Evolutionary conservation across 495 filamentous ascomycete species (phyloP).

Genomic region (Penicillium bialowiezense): DNA sequence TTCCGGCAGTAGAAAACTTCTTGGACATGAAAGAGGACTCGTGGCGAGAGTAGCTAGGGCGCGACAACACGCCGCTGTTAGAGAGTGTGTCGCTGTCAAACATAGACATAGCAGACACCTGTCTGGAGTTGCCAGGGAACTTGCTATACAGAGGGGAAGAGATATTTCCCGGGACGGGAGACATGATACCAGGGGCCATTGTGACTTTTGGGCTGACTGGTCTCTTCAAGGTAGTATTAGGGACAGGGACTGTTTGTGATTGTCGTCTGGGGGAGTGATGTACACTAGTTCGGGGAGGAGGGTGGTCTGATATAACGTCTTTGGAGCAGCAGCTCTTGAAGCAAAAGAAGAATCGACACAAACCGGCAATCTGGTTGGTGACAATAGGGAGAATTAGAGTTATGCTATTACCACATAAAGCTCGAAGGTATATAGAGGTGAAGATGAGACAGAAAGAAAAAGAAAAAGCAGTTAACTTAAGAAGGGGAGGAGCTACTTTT

Average conservation of each 20-base stretch:
- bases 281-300: constrained; percentile 9
- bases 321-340: constrained; percentile 24
- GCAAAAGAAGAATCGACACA: constrained; percentile 20
- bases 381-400: not conserved
- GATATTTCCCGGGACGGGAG: constrained; percentile 21
- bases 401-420: constrained; percentile 1
- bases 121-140: constrained; percentile 13
- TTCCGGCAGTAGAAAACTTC: constrained; percentile 17
- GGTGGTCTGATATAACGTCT: constrained; percentile 11
- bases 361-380: constrained; percentile 11
- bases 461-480: not conserved
- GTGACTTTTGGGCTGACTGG: not conserved
- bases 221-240: constrained; percentile 1
- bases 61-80: constrained; percentile 19
- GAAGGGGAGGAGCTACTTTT: constrained; percentile 4
- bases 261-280: not conserved
- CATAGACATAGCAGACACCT: constrained; percentile 18
- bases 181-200: constrained; percentile 24
- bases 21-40: constrained; percentile 16
- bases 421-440: not conserved
- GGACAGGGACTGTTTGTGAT: constrained; percentile 8
- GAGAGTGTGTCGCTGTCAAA: constrained; percentile 26
- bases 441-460: constrained; percentile 6
- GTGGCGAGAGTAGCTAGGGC: constrained; percentile 2
- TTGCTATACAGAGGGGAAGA: constrained; percentile 17